phyloP scores from a whole-genome alignment of 306 rosid genomes.

The Medicago lupulina region DNA sequence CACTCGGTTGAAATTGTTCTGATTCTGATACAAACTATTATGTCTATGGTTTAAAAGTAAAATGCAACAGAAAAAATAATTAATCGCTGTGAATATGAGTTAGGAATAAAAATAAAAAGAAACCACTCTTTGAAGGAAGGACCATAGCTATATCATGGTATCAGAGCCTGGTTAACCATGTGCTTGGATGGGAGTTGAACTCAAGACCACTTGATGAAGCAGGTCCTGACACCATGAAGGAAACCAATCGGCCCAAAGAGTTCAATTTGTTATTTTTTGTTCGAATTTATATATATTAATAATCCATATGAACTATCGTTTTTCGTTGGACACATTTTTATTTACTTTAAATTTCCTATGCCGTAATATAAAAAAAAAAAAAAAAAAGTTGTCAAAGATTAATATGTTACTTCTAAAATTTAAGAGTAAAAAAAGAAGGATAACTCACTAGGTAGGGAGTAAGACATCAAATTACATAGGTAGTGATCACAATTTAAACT shows the following conservation, averaged over 20 bases:
- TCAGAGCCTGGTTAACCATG: conserved; percentile 49
- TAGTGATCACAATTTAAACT: too few species aligned
- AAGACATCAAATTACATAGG: too few species aligned
- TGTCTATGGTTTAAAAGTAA: neutral
- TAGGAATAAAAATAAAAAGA: neutral
- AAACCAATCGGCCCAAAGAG: neutral
- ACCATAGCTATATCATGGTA: conserved; percentile 38
- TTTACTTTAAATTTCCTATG: neutral
- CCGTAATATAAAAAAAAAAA: neutral
- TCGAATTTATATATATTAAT: neutral
- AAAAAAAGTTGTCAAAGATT: too few species aligned
- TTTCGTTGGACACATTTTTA: neutral
- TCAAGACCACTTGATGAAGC: conserved; percentile 44
- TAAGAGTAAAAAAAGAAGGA: too few species aligned
- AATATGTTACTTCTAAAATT: neutral
- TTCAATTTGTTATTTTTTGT: neutral
- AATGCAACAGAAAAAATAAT: neutral
- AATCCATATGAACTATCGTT: neutral
- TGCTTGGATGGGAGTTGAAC: conserved; percentile 38
- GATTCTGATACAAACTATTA: too few species aligned
- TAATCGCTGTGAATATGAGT: neutral
- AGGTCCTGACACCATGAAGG: conserved; percentile 38
- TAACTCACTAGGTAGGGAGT: too few species aligned
- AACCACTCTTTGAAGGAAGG: neutral
- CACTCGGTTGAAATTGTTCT: neutral